Evolutionary conservation across 2,329 filamentous ascomycete species (phyloP).

Genomic region (Plectosphaerella plurivora): DNA sequence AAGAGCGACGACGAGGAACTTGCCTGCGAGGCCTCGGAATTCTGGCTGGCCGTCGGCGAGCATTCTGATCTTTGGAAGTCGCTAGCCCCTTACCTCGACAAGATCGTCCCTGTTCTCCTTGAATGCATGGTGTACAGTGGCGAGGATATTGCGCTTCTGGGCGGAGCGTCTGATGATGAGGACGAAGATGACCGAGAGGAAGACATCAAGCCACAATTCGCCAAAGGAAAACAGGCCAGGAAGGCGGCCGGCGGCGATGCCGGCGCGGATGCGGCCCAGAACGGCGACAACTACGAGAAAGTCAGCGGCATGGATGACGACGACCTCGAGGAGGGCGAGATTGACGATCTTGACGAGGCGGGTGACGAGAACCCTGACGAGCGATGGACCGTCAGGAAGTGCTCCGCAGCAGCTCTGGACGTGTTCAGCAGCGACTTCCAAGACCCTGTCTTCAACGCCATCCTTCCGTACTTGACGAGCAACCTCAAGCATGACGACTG

Average conservation of each 20-base stretch:
- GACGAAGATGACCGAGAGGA: slow-evolving; percentile 85
- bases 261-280: slow-evolving; percentile 46
- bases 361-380: slow-evolving; percentile 84
- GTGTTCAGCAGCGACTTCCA: slow-evolving; percentile 91
- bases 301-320: slow-evolving; percentile 63
- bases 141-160: slow-evolving; percentile 83
- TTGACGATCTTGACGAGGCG: slow-evolving; percentile 63
- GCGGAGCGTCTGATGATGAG: slow-evolving; percentile 82
- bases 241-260: slow-evolving; percentile 50
- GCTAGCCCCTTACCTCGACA: slow-evolving; percentile 71
- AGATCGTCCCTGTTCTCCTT: slow-evolving; percentile 85
- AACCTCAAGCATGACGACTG: slow-evolving; percentile 87
- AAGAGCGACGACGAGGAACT: slow-evolving; percentile 83
- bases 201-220: slow-evolving; percentile 90
- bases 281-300: slow-evolving; percentile 52
- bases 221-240: slow-evolving; percentile 56
- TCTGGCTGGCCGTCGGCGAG: slow-evolving; percentile 92
- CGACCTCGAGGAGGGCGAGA: slow-evolving; percentile 81
- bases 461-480: slow-evolving; percentile 85
- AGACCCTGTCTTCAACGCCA: slow-evolving; percentile 81
- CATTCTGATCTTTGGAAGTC: slow-evolving; percentile 74
- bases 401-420: slow-evolving; percentile 91
- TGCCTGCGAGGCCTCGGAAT: slow-evolving; percentile 91
- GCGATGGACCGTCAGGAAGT: slow-evolving; percentile 93
- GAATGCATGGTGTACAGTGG: slow-evolving; percentile 96